Evolutionary conservation across 495 filamentous ascomycete species (phyloP).

Genomic region (Penicillium longicatenatum): DNA sequence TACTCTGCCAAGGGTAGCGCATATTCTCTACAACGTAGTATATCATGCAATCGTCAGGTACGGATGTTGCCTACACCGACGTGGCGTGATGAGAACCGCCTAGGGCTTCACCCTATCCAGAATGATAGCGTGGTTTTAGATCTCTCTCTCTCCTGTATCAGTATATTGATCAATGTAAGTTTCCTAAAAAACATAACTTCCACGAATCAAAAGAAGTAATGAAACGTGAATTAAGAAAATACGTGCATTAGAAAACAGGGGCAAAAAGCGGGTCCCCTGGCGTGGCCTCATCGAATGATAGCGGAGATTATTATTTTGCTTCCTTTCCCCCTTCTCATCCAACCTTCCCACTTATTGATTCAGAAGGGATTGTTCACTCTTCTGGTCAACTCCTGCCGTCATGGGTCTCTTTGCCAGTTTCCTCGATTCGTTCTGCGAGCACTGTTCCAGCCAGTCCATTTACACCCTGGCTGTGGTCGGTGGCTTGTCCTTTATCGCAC

Average conservation of each 20-base stretch:
- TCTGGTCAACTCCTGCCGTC: constrained; percentile 8
- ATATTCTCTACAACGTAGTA: not conserved
- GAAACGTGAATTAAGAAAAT: no score
- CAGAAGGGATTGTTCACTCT: not conserved
- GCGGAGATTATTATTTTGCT: constrained; percentile 29
- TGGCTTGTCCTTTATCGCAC: constrained; percentile 33
- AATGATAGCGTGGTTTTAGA: not conserved
- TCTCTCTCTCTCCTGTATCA: not conserved
- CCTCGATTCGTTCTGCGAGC: constrained; percentile 41
- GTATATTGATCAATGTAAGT: not conserved
- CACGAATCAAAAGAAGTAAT: not conserved
- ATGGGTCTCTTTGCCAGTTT: constrained; percentile 45
- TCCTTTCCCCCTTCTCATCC: constrained; percentile 10
- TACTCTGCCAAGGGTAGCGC: no score
- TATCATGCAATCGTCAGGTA: constrained; percentile 14
- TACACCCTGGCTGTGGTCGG: constrained; percentile 31
- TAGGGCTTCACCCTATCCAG: not conserved
- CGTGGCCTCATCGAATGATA: constrained; percentile 28
- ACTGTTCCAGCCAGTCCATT: constrained; percentile 41
- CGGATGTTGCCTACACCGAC: constrained; percentile 16
- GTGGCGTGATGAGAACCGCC: constrained; percentile 24
- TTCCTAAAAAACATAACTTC: not conserved
- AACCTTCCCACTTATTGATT: constrained; percentile 11
- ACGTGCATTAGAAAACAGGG: constrained; percentile 5
- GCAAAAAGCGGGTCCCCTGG: constrained; percentile 21